Evolutionary conservation across 768 basidiomycete species (phyloP).

Genomic region (Rhodotorula babjevae): DNA sequence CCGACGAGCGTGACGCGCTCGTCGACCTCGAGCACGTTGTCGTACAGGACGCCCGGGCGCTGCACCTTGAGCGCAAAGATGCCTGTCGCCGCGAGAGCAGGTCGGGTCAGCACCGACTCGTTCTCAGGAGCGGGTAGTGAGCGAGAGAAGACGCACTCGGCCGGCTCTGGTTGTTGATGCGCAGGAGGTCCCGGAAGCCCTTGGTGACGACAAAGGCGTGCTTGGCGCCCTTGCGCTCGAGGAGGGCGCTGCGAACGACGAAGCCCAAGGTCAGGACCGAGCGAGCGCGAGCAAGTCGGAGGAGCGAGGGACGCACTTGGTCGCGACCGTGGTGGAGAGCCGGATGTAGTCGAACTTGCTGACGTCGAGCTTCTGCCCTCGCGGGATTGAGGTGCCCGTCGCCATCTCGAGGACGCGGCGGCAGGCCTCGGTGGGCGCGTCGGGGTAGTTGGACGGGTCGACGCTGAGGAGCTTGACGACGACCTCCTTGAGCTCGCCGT

Average conservation of each 20-base stretch:
- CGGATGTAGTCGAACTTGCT: constrained; percentile 36
- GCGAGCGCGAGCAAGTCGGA: too few species aligned
- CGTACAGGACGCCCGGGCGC: constrained; percentile 57
- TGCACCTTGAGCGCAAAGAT: constrained; percentile 91
- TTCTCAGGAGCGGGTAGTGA: too few species aligned
- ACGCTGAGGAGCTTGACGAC: constrained; percentile 91
- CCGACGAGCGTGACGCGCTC: constrained; percentile 93
- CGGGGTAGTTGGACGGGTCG: constrained; percentile 77
- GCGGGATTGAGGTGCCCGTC: constrained; percentile 62
- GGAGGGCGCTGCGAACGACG: constrained; percentile 55
- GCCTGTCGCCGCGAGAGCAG: constrained; percentile 94
- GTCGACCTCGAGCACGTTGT: constrained; percentile 68
- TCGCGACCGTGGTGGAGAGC: constrained; percentile 75
- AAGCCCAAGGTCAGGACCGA: too few species aligned
- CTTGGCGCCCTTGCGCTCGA: constrained; percentile 88
- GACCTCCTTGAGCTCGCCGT: constrained; percentile 64
- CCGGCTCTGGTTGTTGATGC: not conserved
- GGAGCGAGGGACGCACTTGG: constrained; percentile 53
- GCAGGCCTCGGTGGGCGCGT: constrained; percentile 93
- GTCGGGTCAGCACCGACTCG: too few species aligned
- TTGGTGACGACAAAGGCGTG: constrained; percentile 86
- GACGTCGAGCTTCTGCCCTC: constrained; percentile 45
- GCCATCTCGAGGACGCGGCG: constrained; percentile 75
- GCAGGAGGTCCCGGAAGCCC: constrained; percentile 59
- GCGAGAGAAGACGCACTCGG: not conserved